These are phyloP conservation scores for Serendipita sp. DNA, from an alignment of 768 basidiomycete genomes.

Conservation along the genomic window DNA sequence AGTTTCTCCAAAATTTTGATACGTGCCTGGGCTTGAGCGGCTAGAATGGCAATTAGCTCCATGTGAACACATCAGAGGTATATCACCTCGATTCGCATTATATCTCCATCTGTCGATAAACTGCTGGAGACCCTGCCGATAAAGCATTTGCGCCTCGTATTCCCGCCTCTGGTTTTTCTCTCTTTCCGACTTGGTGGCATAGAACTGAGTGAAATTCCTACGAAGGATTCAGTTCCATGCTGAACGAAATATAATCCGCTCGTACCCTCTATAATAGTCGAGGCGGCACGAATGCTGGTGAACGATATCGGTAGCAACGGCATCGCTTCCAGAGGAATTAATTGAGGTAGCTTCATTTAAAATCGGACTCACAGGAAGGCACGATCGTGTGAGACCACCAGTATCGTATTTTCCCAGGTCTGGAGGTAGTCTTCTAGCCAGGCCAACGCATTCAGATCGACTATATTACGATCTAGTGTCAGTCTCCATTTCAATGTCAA, in stretches of 20 bases:
- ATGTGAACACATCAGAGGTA: conserved; percentile 8
- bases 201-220: conserved; percentile 89
- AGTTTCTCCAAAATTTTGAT: conserved; percentile 73
- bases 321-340: conserved; percentile 41
- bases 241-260: no score
- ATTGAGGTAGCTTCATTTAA: neutral
- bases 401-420: conserved; percentile 81
- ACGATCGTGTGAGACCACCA: conserved; percentile 97
- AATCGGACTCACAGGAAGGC: conserved; percentile 59
- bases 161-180: conserved; percentile 83
- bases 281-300: conserved; percentile 85
- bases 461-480: conserved; percentile 21
- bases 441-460: conserved; percentile 89
- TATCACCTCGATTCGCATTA: conserved; percentile 74
- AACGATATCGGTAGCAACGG: conserved; percentile 96
- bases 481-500: conserved; percentile 4
- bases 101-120: conserved; percentile 99
- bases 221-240: no score
- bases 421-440: conserved; percentile 97
- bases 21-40: conserved; percentile 71
- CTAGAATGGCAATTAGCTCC: conserved; percentile 23
- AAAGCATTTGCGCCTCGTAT: conserved; percentile 92
- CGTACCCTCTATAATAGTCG: conserved; percentile 93
- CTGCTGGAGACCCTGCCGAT: conserved; percentile 87
- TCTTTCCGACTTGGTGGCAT: conserved; percentile 93